A percentile compares a stretch with the other conserved stretches of the same genome.
Evolutionary conservation across 164 flowering plant species (phyloP).

Genomic region (Liriodendron chinense): DNA sequence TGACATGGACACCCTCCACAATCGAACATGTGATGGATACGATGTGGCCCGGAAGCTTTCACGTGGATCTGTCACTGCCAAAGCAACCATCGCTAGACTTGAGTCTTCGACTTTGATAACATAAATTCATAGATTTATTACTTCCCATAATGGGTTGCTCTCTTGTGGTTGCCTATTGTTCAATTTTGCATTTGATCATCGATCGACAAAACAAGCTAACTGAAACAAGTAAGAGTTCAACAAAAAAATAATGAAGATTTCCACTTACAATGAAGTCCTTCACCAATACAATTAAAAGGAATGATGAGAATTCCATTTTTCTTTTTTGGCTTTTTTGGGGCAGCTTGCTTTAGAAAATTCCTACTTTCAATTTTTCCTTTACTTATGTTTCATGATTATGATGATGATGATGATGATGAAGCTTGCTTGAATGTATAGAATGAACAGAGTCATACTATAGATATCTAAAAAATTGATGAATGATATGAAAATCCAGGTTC

Average conservation of each 20-base stretch:
- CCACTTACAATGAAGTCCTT: too few relatives aligned
- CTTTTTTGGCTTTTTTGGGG: too few relatives aligned
- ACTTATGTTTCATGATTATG: not conserved
- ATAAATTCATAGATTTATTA: slow-evolving; percentile 5
- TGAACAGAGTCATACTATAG: not conserved
- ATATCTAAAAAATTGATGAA: too few relatives aligned
- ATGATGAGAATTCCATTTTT: not conserved
- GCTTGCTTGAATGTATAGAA: not conserved
- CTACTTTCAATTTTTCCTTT: not conserved
- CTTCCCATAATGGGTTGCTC: not conserved
- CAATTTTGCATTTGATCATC: slow-evolving; percentile 11
- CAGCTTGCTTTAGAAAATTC: not conserved
- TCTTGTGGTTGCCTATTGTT: slow-evolving; percentile 10
- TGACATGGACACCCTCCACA: slow-evolving; percentile 16
- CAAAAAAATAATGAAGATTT: not conserved
- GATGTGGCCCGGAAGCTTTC: slow-evolving; percentile 52
- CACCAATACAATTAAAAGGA: not conserved
- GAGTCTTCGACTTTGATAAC: slow-evolving; percentile 48
- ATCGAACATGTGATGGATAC: slow-evolving; percentile 26
- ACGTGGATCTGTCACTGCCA: slow-evolving; percentile 14
- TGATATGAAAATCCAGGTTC: too few relatives aligned
- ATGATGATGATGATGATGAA: not conserved
- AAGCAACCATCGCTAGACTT: slow-evolving; percentile 36
- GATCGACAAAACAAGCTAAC: slow-evolving; percentile 10
- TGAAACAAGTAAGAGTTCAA: slow-evolving; percentile 9